Conservation (phyloP, 495 filamentous ascomycete genomes). For the Pyronema omphalodes region DNA sequence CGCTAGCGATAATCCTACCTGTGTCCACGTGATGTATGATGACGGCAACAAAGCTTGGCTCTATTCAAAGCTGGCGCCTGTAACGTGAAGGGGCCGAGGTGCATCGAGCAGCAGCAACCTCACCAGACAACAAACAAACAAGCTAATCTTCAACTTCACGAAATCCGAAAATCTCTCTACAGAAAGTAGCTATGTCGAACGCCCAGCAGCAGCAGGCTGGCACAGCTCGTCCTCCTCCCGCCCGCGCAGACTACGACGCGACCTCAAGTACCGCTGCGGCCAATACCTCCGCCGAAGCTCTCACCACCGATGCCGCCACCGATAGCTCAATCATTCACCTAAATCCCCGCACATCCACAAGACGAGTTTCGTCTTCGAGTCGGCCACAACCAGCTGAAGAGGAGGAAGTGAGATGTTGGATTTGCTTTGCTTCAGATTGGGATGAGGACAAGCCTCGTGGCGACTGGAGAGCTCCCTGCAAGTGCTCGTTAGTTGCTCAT, state of each 20-base stretch:
- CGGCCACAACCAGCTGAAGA: slow-evolving; percentile 11
- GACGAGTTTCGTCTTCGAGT: background rate
- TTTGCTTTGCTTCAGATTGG: slow-evolving; percentile 64
- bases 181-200: no score
- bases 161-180: no score
- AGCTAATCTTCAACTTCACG: no score
- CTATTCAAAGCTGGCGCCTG: no score
- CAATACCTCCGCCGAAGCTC: background rate
- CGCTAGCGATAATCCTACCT: no score
- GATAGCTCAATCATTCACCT: slow-evolving; percentile 9
- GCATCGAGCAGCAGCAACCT: no score
- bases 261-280: background rate
- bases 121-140: no score
- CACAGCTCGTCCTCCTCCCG: no score
- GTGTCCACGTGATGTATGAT: no score
- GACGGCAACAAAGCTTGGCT: no score
- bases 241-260: background rate
- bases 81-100: no score
- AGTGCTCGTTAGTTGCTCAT: slow-evolving; percentile 75
- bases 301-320: background rate
- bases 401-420: slow-evolving; percentile 53
- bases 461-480: slow-evolving; percentile 73
- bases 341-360: slow-evolving; percentile 2
- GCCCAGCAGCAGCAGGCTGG: no score
- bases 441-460: slow-evolving; percentile 50